Evolutionary conservation across 2,329 filamentous ascomycete species (phyloP), one percentile per base, ranked within the genome.

Genomic region (Amylocarpus encephaloides): DNA sequence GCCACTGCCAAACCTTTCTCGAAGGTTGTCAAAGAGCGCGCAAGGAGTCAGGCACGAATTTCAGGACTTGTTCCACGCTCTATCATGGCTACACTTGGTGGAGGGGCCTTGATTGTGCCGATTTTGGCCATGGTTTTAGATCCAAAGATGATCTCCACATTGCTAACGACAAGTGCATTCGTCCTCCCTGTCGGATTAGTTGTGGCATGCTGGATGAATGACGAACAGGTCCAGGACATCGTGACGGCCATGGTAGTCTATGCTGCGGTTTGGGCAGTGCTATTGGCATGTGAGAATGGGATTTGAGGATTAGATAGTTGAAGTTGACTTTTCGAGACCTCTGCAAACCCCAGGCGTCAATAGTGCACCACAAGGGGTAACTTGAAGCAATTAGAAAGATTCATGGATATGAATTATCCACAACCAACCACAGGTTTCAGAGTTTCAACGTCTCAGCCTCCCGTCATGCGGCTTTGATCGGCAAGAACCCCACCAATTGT

Each of bases 161-260:
- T 49, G 18, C 30, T 49, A 18, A 44, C 41, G n/a, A 49, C 49
- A 10, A 42, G 43, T 13, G 22, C 34, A 7, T 51, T 51, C 33
- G 35, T 33, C 1, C n/a, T 51, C n/a, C 43, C 39, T 11, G 32
- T 51, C 10, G 49, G 42, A 6, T 43, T 46, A 42, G 15, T 26
- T 5, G 19, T 51, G 36, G 43, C 38, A 15, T 51, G 32, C 16
- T 29, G 18, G 18, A 32, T 43, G 43, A 41, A 22, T 15, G 43
- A 50, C 7, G 36, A 10, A 2, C 29, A 41, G 35, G 42, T n/a
- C 9, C 41, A 43, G 11, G 48, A 50, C 29, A 22, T 46, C n/a
- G 16, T 46, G 7, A n/a, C 18, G 5, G 43, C 36, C 4, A 42
- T 41, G 33, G 47, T 10, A 16, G 40, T 43, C 10, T 44, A 44